phyloP scores from a whole-genome alignment of 2,329 filamentous ascomycete genomes.

The Aotearoamyces nothofagi region DNA sequence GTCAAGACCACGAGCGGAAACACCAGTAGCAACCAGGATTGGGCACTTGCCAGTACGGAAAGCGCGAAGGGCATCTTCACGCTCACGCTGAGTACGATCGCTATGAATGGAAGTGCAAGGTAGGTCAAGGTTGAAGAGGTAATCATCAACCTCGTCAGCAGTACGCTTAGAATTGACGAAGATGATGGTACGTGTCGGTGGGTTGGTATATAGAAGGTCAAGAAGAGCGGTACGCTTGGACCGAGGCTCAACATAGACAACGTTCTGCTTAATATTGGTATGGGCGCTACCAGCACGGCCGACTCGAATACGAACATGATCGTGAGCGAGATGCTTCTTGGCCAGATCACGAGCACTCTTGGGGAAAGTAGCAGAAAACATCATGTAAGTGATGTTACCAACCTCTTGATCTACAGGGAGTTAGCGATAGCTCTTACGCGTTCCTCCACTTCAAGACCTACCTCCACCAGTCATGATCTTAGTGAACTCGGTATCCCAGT shows the following conservation, averaged over 20 bases:
- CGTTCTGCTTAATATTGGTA: conserved; percentile 63
- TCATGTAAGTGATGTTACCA: conserved; percentile 52
- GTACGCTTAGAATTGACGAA: conserved; percentile 74
- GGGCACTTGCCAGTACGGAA: conserved; percentile 65
- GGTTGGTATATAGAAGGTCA: conserved; percentile 54
- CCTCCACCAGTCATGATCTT: conserved; percentile 70
- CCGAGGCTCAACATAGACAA: conserved; percentile 50
- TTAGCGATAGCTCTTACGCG: conserved; percentile 6
- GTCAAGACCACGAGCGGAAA: conserved; percentile 80
- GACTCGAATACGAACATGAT: conserved; percentile 69
- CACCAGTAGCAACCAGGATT: conserved; percentile 73
- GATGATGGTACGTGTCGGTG: conserved; percentile 67
- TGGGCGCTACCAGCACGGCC: conserved; percentile 78
- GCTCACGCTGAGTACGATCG: conserved; percentile 77
- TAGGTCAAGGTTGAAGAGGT: conserved; percentile 61
- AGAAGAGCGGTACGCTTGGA: conserved; percentile 57
- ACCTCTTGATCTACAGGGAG: conserved; percentile 53
- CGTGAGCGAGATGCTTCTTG: conserved; percentile 55
- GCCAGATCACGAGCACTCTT: conserved; percentile 64
- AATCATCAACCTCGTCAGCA: conserved; percentile 80
- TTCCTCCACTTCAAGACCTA: conserved; percentile 28
- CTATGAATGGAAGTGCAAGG: conserved; percentile 82
- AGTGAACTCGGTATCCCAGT: conserved; percentile 65
- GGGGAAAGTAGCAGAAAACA: conserved; percentile 94
- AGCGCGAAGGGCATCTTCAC: conserved; percentile 77